Evolutionary conservation across 208 protist genomes (phyloP).

Genomic region (Lotmaria passim): DNA sequence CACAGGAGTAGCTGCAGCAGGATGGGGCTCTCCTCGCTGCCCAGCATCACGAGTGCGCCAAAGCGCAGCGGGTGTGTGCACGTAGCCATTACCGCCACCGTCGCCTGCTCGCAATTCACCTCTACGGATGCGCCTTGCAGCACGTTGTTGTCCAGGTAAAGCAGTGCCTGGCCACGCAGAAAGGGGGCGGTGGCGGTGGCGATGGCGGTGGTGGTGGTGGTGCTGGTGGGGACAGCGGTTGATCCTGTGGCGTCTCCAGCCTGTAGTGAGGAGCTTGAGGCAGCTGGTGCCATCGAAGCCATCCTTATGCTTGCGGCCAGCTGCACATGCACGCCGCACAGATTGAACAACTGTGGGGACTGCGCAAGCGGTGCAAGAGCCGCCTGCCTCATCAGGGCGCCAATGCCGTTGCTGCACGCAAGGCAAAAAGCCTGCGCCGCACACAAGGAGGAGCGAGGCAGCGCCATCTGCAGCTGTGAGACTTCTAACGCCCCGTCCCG

Average conservation of each 20-base stretch:
- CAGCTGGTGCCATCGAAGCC: neutral
- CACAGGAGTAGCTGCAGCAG: conserved; percentile 12
- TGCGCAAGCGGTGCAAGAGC: too few species aligned
- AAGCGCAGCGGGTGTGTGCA: conserved; percentile 20
- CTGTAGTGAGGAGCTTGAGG: too few species aligned
- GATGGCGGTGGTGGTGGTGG: too few species aligned
- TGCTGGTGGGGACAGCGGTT: too few species aligned
- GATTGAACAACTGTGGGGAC: neutral
- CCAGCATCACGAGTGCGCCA: conserved; percentile 19
- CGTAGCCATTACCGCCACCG: conserved; percentile 11
- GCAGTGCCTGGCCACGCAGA: conserved; percentile 18
- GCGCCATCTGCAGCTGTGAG: conserved; percentile 12
- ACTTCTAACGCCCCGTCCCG: conserved; percentile 8
- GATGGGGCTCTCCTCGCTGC: conserved; percentile 12
- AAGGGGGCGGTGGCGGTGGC: neutral
- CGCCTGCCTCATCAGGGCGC: too few species aligned
- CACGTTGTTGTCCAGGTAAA: conserved; percentile 29
- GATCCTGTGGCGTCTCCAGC: too few species aligned
- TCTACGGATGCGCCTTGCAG: conserved; percentile 24
- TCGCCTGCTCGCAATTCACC: neutral
- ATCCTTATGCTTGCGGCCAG: conserved; percentile 14
- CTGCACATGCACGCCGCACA: conserved; percentile 19
- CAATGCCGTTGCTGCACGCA: too few species aligned
- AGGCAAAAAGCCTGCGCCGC: conserved; percentile 11
- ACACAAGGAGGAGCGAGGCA: conserved; percentile 7